Evolutionary conservation across 768 basidiomycete genomes (phyloP), one percentile per base, ranked within the genome.

Genomic region (Amylocystis lapponica): DNA sequence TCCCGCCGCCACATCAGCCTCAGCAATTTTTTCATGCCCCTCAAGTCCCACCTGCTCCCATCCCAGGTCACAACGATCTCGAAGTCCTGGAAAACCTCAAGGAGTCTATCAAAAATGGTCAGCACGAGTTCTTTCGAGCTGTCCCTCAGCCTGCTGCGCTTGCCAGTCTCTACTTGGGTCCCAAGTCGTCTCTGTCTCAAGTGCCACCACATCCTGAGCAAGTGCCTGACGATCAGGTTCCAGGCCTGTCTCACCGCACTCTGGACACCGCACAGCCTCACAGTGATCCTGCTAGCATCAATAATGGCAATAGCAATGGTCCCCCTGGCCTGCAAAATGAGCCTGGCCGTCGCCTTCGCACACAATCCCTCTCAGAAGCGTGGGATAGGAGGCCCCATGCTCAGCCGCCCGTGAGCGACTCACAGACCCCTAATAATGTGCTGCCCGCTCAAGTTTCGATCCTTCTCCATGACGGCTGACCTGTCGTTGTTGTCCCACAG

Each of bases 1-100:
- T 47, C 17, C 56, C 48, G 32, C 60, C 62, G n/a, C 62, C 57
- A 55, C 57, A 58, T 48, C 29, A 52, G 41, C 53, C 58, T 27
- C 60, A 60, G 29, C 61, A 60, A 27, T 51, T 47, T 46, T 47
- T 39, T 27, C 41, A 10, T 33, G 35, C 12, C 16, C 41, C 11
- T 26, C 27, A 20, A 13, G 20, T 46, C 25, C 50, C 47, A 48
- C 39, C 52, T 2, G 13, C 21, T 13, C 55, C 73, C 0, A 73
- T 76, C 2, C 70, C 75, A 17, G 83, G 80, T 7, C 70, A 76
- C 53, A 72, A 68, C 56, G 86, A 87, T 64, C 73, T 88, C 48
- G 82, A 86, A 58, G 72, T 81, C 25, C 72, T 89, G 46, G 78
- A 87, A 63, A 78, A 78, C 43, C 78, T 89, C 60, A 88, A 89